These are phyloP conservation scores for Pseudocercospora fijiensis DNA, from an alignment of 2,329 filamentous ascomycete genomes.

Conservation along the genomic window DNA sequence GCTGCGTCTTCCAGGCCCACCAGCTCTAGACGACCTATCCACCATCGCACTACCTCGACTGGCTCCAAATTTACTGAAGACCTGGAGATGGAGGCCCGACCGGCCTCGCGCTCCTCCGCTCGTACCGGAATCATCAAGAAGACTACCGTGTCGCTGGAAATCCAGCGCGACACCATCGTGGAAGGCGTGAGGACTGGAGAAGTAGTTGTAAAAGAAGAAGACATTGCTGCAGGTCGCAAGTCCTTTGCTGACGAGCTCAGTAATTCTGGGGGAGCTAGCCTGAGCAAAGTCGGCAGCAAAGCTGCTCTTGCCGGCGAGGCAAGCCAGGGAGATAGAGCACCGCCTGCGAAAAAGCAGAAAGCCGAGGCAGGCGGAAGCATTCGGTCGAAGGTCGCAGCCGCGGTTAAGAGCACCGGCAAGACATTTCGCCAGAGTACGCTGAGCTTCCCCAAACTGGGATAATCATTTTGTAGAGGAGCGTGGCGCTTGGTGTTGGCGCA, in stretches of 20 bases:
- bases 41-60: constrained; percentile 22
- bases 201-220: constrained; percentile 12
- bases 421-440: constrained; percentile 21
- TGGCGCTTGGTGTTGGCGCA: neutral
- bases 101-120: constrained; percentile 16
- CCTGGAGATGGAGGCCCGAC: constrained; percentile 17
- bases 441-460: constrained; percentile 16
- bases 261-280: constrained; percentile 11
- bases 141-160: constrained; percentile 20
- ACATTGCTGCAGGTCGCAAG: constrained; percentile 7
- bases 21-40: constrained; percentile 9
- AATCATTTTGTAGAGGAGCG: neutral
- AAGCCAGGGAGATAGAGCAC: neutral
- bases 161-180: constrained; percentile 14
- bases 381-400: constrained; percentile 18
- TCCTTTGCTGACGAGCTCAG: constrained; percentile 9
- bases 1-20: constrained; percentile 10
- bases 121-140: constrained; percentile 20
- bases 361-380: constrained; percentile 13
- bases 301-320: constrained; percentile 1
- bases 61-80: constrained; percentile 27
- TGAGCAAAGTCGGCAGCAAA: constrained; percentile 13
- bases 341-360: constrained; percentile 9
- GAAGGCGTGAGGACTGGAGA: constrained; percentile 12
- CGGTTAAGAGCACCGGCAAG: constrained; percentile 16